Conservation (phyloP, 305 asterid genomes). For the Rubia balearica region DNA sequence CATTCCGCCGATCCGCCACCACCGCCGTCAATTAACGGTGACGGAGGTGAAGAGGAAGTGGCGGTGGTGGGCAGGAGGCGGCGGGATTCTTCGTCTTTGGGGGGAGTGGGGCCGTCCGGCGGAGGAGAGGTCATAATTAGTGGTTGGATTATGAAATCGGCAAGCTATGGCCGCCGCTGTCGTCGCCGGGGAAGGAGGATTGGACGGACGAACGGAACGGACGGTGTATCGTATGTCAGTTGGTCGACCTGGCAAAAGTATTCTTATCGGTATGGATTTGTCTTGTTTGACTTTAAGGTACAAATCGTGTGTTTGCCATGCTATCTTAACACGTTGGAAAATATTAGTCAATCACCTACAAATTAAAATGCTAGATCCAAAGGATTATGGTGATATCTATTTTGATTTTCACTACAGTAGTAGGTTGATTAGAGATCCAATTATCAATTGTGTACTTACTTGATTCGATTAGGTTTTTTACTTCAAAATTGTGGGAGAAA, state of each 20-base stretch:
- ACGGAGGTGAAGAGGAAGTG: conserved; percentile 22
- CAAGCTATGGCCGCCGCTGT: conserved; percentile 1
- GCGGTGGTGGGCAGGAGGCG: conserved; percentile 34
- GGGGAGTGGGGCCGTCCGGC: conserved; percentile 29
- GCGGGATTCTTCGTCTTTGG: conserved; percentile 43
- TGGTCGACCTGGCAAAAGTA: conserved; percentile 16
- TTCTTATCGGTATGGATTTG: background rate
- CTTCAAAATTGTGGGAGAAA: too few species aligned
- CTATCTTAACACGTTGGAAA: background rate
- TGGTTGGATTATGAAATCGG: background rate
- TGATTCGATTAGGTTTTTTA: too few species aligned
- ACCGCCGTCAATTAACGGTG: conserved; percentile 15
- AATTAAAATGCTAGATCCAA: too few species aligned
- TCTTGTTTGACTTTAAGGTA: background rate
- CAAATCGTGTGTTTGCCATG: background rate
- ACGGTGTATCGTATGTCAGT: background rate
- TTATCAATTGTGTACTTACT: too few species aligned
- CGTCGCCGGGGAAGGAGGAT: conserved; percentile 2
- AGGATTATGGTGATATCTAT: background rate
- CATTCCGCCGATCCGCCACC: conserved; percentile 9
- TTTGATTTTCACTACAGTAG: background rate
- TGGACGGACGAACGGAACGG: conserved; percentile 11
- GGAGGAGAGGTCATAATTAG: conserved; percentile 38
- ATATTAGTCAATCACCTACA: background rate
- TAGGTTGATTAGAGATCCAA: background rate